Conservation (phyloP, 495 filamentous ascomycete genomes). For the Neurospora sublineolata region DNA sequence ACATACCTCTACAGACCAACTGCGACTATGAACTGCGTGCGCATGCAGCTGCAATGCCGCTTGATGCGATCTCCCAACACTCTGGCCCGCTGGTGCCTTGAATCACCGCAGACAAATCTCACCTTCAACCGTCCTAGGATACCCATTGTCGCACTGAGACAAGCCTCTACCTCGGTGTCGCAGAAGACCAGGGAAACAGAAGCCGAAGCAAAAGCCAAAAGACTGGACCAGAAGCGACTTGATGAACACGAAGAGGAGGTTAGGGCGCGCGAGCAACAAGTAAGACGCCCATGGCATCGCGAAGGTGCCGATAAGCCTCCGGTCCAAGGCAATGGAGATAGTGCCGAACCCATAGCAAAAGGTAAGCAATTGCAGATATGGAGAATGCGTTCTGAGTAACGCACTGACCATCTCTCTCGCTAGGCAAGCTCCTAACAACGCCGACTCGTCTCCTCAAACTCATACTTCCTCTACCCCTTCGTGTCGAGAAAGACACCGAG, state of each 20-base stretch:
- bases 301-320: slow-evolving; percentile 50
- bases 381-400: background rate
- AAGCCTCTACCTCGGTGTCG: slow-evolving; percentile 1
- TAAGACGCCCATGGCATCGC: slow-evolving; percentile 55
- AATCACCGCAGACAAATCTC: background rate
- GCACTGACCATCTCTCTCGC: background rate
- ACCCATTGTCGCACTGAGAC: background rate
- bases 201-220: slow-evolving; percentile 22
- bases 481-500: slow-evolving; percentile 40
- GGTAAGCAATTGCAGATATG: slow-evolving; percentile 29
- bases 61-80: background rate
- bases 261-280: slow-evolving; percentile 18
- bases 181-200: background rate
- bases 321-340: slow-evolving; percentile 28
- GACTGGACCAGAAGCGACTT: slow-evolving; percentile 26
- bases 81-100: background rate
- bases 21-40: slow-evolving; percentile 13
- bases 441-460: slow-evolving; percentile 84
- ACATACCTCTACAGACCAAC: background rate
- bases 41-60: slow-evolving; percentile 10
- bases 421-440: slow-evolving; percentile 83
- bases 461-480: slow-evolving; percentile 64
- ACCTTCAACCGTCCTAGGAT: background rate
- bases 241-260: slow-evolving; percentile 30
- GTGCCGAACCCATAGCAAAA: slow-evolving; percentile 49